Evolutionary conservation across 2,329 filamentous ascomycete species (phyloP), one percentile per base, ranked within the genome.

Genomic region (Aspergillus sp.): DNA sequence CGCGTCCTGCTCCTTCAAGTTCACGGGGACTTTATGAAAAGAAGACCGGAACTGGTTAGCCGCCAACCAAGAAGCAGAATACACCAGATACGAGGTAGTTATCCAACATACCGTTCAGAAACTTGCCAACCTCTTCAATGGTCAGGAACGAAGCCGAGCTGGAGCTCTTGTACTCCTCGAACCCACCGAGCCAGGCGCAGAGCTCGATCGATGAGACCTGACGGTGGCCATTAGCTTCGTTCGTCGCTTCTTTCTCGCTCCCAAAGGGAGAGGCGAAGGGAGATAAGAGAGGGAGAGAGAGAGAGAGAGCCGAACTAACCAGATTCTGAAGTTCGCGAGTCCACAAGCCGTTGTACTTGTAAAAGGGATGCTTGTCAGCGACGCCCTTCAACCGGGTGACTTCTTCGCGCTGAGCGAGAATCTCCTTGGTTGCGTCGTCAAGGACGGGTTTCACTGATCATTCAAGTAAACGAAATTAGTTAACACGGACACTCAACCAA

Each of bases 321-420:
- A 91, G 85, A 74, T 91, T 91, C 76, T 98, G 94, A 56, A 97
- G 80, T 70, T 90, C 87, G 59, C 91, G 86, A 29, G 87, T 85
- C 95, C 95, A 99, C 74, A 92, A 86, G 58, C 83, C 81, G 77
- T 97, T 97, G 81, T 96, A 97, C 84, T 96, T 97, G 87, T 98
- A 99, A 82, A 98, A 99, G 0, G 95, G 94, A 70, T 96, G 89
- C 73, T 90, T 84, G 26, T 92, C 93, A 2, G 93, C 92, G 56
- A 91, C 85, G 56, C 83, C 78, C 62, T 86, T 85, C 49, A 99
- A 85, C 66, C 88, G 86, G 58, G 81, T 78, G 50, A 97, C 84
- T 49, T 88, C 89, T 52, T 86, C 81, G 57, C 90, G 84, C 74
- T 96, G 87, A 39, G 90, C 85, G 63, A 85, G 80, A 73, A 98